A percentile compares a stretch with the other conserved stretches of the same genome.
phyloP scores from a whole-genome alignment of 768 basidiomycete species.

The Psilocybe sp. region DNA sequence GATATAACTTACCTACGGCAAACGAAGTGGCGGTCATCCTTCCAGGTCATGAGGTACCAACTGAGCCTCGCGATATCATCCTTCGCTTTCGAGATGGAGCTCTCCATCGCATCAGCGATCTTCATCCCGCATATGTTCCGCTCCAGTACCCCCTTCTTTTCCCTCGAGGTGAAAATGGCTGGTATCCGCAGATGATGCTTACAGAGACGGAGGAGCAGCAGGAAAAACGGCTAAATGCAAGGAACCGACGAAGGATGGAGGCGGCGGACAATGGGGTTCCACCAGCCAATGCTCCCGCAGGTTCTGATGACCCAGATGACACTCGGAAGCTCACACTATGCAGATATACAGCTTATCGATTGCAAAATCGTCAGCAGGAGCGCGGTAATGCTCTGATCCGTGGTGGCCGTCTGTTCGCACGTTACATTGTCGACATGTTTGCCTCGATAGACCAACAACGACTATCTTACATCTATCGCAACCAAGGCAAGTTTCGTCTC shows the following conservation, averaged over 20 bases:
- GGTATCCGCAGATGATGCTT: slow-evolving; percentile 30
- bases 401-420: slow-evolving; percentile 34
- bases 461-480: slow-evolving; percentile 26
- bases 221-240: slow-evolving; percentile 18
- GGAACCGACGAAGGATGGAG: neutral
- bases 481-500: slow-evolving; percentile 33
- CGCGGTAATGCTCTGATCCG: slow-evolving; percentile 27
- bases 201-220: slow-evolving; percentile 16
- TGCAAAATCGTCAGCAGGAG: slow-evolving; percentile 25
- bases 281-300: neutral
- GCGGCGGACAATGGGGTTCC: slow-evolving; percentile 6
- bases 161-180: slow-evolving; percentile 19
- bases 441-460: slow-evolving; percentile 35
- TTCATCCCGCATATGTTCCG: slow-evolving; percentile 19
- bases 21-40: slow-evolving; percentile 16
- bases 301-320: neutral
- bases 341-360: slow-evolving; percentile 26
- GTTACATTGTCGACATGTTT: slow-evolving; percentile 34
- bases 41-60: neutral
- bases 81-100: slow-evolving; percentile 7
- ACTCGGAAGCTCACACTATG: slow-evolving; percentile 20
- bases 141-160: slow-evolving; percentile 23
- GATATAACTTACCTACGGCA: slow-evolving; percentile 34
- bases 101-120: slow-evolving; percentile 19
- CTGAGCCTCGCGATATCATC: slow-evolving; percentile 16